Conservation (phyloP, 108 stramenopile genomes). For the Stephanodiscus minutulus region DNA sequence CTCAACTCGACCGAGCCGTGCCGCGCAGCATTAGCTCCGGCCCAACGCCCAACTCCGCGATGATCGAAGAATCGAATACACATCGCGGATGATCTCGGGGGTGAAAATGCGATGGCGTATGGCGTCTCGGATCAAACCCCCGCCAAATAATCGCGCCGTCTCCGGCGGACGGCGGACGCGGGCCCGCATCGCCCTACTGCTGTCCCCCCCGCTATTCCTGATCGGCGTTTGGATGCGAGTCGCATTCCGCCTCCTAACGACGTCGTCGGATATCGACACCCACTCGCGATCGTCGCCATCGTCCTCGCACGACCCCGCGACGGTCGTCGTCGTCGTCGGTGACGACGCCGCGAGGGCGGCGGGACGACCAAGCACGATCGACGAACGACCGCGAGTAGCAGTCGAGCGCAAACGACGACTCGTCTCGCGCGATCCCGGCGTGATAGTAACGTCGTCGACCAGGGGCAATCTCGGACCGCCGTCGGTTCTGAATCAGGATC, state of each 20-base stretch:
- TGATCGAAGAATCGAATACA: too few species aligned
- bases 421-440: conserved; percentile 26
- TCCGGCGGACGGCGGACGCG: background rate
- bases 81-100: too few species aligned
- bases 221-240: background rate
- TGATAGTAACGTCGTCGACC: conserved; percentile 45
- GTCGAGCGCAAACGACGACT: background rate
- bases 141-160: background rate
- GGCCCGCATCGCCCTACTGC: background rate
- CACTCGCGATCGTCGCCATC: background rate
- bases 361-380: background rate
- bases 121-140: background rate
- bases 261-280: background rate
- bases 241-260: too few species aligned
- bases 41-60: too few species aligned
- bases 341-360: background rate
- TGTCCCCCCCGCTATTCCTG: background rate
- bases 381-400: too few species aligned
- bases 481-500: conserved; percentile 59
- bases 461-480: conserved; percentile 81
- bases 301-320: background rate
- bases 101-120: too few species aligned
- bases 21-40: too few species aligned
- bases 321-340: conserved; percentile 1
- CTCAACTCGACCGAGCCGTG: too few species aligned